Percentiles rank a stretch among this genome's conserved stretches.
phyloP scores from a whole-genome alignment of 306 rosid genomes.

The Cucumis hystrix region DNA sequence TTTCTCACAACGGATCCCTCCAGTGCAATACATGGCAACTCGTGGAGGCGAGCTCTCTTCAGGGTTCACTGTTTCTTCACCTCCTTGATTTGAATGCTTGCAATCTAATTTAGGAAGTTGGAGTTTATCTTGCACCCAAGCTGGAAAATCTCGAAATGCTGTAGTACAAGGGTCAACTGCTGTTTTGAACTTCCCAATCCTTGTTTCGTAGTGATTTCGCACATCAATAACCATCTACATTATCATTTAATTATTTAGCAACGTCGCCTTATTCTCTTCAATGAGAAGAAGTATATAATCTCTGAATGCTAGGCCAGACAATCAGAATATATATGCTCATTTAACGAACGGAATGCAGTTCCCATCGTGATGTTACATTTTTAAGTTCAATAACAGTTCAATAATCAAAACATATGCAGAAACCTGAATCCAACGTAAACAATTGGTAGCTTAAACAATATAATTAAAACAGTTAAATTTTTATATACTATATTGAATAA shows the following conservation, averaged over 20 bases:
- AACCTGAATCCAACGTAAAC: neutral
- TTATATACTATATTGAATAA: no score
- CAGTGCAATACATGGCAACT: constrained; percentile 97
- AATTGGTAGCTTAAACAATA: neutral
- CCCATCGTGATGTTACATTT: neutral
- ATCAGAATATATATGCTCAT: neutral
- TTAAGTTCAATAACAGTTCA: neutral
- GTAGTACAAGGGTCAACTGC: constrained; percentile 76
- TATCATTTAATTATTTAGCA: neutral
- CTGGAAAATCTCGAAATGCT: constrained; percentile 83
- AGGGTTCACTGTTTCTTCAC: constrained; percentile 18
- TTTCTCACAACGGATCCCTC: constrained; percentile 97
- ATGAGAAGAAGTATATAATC: neutral
- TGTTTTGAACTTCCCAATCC: constrained; percentile 88
- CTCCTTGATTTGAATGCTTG: constrained; percentile 18
- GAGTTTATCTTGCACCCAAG: constrained; percentile 74
- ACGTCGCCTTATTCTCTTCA: neutral
- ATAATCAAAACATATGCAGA: neutral
- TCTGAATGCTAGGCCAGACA: neutral
- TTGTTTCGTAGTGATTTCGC: constrained; percentile 75
- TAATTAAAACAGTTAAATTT: neutral
- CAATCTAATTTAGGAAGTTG: constrained; percentile 17
- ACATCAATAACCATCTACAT: constrained; percentile 88
- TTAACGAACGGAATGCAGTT: neutral
- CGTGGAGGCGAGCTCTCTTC: constrained; percentile 38